Evolutionary conservation across 2,329 filamentous ascomycete species (phyloP).

Genomic region (Emmonsia crescens): DNA sequence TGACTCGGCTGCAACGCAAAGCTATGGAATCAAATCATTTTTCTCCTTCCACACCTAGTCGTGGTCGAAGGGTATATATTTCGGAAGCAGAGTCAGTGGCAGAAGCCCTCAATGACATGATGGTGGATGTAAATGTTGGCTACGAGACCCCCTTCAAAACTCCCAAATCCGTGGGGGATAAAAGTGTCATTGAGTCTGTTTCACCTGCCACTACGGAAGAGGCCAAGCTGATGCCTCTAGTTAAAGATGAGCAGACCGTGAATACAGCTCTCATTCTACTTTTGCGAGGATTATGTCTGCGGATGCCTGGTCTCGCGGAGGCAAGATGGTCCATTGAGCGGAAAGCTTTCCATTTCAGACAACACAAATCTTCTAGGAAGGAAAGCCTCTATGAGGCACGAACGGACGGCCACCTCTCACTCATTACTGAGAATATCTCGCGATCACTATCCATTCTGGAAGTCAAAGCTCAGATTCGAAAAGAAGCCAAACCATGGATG

Average conservation of each 20-base stretch:
- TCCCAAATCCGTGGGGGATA: background rate
- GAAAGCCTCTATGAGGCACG: slow-evolving; percentile 7
- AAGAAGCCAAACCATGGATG: background rate
- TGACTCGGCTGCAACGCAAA: background rate
- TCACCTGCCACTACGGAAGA: background rate
- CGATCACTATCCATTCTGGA: slow-evolving; percentile 8
- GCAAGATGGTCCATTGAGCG: slow-evolving; percentile 7
- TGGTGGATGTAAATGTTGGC: background rate
- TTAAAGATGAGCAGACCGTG: slow-evolving; percentile 10
- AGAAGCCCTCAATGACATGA: background rate
- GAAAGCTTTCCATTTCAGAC: slow-evolving; percentile 5
- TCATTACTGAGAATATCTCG: background rate
- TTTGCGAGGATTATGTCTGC: slow-evolving; percentile 6
- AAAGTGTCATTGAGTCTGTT: background rate
- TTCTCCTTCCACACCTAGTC: background rate
- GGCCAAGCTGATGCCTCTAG: background rate
- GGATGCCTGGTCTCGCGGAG: background rate
- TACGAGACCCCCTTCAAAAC: background rate
- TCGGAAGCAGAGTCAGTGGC: background rate
- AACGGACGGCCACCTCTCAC: slow-evolving; percentile 8
- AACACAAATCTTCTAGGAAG: background rate
- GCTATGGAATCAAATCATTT: background rate
- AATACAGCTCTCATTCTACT: slow-evolving; percentile 9
- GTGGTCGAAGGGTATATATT: background rate
- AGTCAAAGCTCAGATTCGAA: slow-evolving; percentile 6